Conservation (phyloP, 495 filamentous ascomycete species). For the Amphirosellinia nigrospora region DNA sequence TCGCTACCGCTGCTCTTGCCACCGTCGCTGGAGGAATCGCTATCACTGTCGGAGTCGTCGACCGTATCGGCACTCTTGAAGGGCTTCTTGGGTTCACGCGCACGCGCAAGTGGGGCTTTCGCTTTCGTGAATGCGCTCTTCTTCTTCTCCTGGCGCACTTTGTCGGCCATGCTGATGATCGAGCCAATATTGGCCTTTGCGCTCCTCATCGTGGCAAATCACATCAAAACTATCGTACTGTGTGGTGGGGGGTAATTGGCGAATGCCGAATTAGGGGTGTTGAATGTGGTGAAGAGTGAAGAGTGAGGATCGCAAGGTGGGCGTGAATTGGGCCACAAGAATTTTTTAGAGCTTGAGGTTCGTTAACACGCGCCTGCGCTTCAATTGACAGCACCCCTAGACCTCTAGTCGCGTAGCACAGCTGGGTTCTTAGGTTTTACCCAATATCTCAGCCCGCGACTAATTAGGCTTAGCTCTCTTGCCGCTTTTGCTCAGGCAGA, state of each 20-base stretch:
- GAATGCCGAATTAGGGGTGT: not conserved
- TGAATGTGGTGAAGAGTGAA: not conserved
- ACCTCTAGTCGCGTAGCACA: no score
- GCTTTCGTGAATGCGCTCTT: conserved; percentile 25
- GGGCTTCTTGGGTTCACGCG: conserved; percentile 27
- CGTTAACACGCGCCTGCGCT: conserved; percentile 35
- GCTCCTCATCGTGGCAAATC: conserved; percentile 31
- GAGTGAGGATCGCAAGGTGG: not conserved
- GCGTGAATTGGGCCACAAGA: conserved; percentile 16
- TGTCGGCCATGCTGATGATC: conserved; percentile 36
- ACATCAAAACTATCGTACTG: conserved; percentile 6
- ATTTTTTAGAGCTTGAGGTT: conserved; percentile 19
- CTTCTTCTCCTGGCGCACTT: conserved; percentile 29
- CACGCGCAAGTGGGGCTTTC: conserved; percentile 24
- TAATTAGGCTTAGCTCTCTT: conserved; percentile 2
- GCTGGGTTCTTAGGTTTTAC: no score
- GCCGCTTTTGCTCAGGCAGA: conserved; percentile 8
- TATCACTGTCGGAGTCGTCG: conserved; percentile 24
- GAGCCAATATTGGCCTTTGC: conserved; percentile 40
- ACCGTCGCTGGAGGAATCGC: conserved; percentile 23
- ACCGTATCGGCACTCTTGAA: conserved; percentile 33
- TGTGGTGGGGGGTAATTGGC: conserved; percentile 4
- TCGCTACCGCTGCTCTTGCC: conserved; percentile 35
- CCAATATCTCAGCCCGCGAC: conserved; percentile 1
- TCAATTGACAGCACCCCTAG: not conserved